These are phyloP conservation scores for Zygnema cylindricum DNA, from an alignment of 139 green algal genomes.

Conservation along the genomic window DNA sequence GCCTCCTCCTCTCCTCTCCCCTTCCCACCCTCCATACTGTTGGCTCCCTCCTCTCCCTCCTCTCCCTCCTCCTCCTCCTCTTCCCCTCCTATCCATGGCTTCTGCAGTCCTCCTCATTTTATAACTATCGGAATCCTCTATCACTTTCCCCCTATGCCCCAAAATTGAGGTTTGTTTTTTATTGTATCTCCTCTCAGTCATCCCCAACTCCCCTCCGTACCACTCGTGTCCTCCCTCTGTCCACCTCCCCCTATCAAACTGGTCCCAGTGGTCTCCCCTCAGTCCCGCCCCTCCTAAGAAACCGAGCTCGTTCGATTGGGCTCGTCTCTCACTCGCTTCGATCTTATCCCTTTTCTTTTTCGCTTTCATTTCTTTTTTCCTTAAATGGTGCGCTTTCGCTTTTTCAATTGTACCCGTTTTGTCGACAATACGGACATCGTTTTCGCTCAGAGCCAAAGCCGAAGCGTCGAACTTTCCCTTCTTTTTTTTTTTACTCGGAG, in stretches of 20 bases:
- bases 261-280: not conserved
- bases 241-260: conserved; percentile 5
- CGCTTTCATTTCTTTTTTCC: not conserved
- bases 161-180: not conserved
- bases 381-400: not conserved
- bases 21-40: no score
- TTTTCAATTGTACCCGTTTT: not conserved
- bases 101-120: not conserved
- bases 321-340: not conserved
- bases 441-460: not conserved
- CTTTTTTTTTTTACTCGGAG: not conserved
- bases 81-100: not conserved
- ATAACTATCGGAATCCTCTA: not conserved
- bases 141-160: not conserved
- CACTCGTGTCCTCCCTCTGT: not conserved
- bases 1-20: conserved; percentile 20
- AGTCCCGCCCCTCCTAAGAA: not conserved
- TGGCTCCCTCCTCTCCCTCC: not conserved
- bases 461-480: not conserved
- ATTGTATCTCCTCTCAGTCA: not conserved
- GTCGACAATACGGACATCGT: not conserved
- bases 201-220: not conserved
- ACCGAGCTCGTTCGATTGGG: not conserved
- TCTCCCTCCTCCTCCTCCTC: conserved; percentile 4
- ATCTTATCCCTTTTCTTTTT: not conserved